Base-by-base conservation (phyloP, 345 rosid species). In the Ceriops zippeliana region DNA sequence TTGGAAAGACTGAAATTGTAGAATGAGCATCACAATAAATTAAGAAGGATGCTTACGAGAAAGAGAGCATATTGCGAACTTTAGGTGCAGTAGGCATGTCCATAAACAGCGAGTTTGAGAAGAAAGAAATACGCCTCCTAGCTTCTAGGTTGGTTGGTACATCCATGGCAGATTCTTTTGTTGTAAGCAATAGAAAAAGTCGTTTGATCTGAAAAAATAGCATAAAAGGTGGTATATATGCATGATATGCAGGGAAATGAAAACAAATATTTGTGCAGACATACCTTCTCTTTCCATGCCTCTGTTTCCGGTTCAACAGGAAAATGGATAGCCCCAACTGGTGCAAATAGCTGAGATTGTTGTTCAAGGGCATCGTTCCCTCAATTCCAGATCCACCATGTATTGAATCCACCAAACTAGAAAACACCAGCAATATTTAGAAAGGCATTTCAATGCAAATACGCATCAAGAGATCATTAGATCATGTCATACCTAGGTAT, bases 121-220 rank as follows among this genome's bases (percentile, higher is more conserved):
- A 96, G 86, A 89, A 96, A 75, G 99, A 90, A 22, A 96, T 92
- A 38, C 98, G 87, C 79, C 99, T 90, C 84, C 97, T 81, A 60
- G 99, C 99, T 83, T 96, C 99, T 63, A 96, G 75, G 85, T 96
- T 96, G 62, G 99, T 87, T 56, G 99, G 99, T 20, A 96, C 99
- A 83, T 96, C 99, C 99, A 92, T 96, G 21, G 98, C 98, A 52
- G 99, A 96, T 78, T 96, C 99, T 86, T 96, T 96, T 7, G 98
- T 90, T 68, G 95, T 92, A 70, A 96, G 93, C 84, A 96, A 84
- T 31, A 90, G 86, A 77, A 69, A 73, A 70, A 91, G 83, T 60
- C 96, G 78, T 57, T 89, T 89, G 73, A 91, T 91, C 97, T 91
- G 88, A 67, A 81, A 57, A 32, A 6, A 21, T 7, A 63, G 42